Base-by-base conservation (phyloP, 768 basidiomycete species). In the Melanogaster broomeanus region DNA sequence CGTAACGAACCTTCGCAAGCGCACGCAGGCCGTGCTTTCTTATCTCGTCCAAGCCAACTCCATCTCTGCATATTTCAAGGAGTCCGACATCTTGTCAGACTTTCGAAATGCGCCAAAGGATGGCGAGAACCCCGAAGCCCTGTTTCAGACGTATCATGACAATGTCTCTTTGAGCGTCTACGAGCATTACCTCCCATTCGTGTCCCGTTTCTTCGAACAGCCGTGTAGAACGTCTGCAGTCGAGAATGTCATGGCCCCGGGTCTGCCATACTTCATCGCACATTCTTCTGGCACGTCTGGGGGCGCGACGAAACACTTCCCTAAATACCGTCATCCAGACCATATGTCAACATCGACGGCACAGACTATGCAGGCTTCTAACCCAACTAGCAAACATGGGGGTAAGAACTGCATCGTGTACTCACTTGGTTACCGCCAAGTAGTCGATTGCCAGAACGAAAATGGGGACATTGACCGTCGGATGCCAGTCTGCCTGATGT, bases 261-360 rank as follows among this genome's bases (percentile, higher is more conserved):
- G 64, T 4, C 45, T 61, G 28, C 64, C 59, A 42, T 58, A 53
- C 35, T 61, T 59, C 50, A 52, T 66, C 8, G 61, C 62, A 3
- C 56, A 59, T 31, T 65, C 59, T 5, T 39, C 61, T 5, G 53
- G 55, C 24, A 63, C 59, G 9, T 61, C 50, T 4, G 53, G 54
- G 18, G 55, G 54, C n/a, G 43, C 18, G 15, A 53, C 53, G 6
- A 58, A 62, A 42, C 42, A 53, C 41, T 61, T 58, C 45, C 52
- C 57, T 2, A 62, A 62, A 49, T 58, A 58, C 41, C 58, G 53
- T 37, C 56, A 67, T 31, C 52, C 56, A 6, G 58, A 64, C 27
- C 46, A 55, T 42, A 56, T 61, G 58, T 67, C 51, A 4, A 50
- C 47, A 12, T 56, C 49, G 10, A 54, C 50, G 8, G 51, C 51